Percentiles rank a stretch among this genome's conserved stretches.
Evolutionary conservation across 176 grass and related monocot genomes (phyloP).

Genomic region (Hordeum marinum): DNA sequence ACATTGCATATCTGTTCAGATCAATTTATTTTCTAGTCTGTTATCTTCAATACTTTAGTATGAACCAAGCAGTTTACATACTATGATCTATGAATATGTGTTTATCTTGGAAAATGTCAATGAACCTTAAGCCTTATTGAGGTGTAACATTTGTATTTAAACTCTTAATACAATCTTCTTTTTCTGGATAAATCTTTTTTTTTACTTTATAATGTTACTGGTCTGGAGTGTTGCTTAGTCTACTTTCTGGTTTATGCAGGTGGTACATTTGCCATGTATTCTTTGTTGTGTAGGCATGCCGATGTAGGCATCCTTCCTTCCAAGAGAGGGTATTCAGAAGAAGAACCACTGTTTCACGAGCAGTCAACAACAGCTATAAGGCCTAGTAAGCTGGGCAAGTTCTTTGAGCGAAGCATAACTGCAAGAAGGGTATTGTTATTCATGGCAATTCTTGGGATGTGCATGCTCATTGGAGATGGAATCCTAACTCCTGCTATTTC

Average conservation of each 20-base stretch:
- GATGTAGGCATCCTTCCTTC: slow-evolving; percentile 72
- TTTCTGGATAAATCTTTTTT: not conserved
- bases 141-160: not conserved
- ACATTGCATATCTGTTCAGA: not conserved
- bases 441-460: slow-evolving; percentile 71
- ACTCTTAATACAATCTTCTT: not conserved
- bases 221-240: not conserved
- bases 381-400: slow-evolving; percentile 53
- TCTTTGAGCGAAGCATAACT: slow-evolving; percentile 60
- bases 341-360: slow-evolving; percentile 14
- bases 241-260: slow-evolving; percentile 41
- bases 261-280: slow-evolving; percentile 84
- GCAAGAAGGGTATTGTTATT: slow-evolving; percentile 72
- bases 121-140: not conserved
- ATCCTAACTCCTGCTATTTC: slow-evolving; percentile 88
- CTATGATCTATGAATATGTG: not conserved
- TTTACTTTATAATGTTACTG: not conserved
- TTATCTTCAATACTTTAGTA: not conserved
- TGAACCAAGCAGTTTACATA: not conserved
- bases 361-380: slow-evolving; percentile 16
- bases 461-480: slow-evolving; percentile 89
- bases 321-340: slow-evolving; percentile 42
- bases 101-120: not conserved
- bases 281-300: slow-evolving; percentile 66
- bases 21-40: not conserved